phyloP scores from a whole-genome alignment of 768 basidiomycete species.

The Leccinum incarnatum region DNA sequence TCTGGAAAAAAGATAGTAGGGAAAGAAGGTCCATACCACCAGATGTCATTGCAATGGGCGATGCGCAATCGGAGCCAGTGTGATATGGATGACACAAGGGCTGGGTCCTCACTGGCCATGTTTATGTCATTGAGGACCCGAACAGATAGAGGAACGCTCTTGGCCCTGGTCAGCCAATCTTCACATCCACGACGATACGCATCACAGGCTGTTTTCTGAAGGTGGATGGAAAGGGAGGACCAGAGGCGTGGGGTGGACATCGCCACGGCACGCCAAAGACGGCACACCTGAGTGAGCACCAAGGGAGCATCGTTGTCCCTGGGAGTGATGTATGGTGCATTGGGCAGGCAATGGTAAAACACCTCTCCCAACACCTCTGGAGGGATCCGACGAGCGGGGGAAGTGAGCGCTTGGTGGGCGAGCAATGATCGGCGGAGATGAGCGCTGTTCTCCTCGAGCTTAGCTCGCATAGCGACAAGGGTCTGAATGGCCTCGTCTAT shows the following conservation, averaged over 20 bases:
- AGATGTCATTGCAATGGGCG: constrained; percentile 25
- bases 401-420: constrained; percentile 22
- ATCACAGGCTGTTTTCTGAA: constrained; percentile 10
- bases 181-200: constrained; percentile 20
- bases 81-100: constrained; percentile 2
- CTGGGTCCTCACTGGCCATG: constrained; percentile 4
- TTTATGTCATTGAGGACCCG: constrained; percentile 28
- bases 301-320: constrained; percentile 20
- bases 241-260: constrained; percentile 32
- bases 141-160: constrained; percentile 23
- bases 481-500: constrained; percentile 18
- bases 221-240: constrained; percentile 27
- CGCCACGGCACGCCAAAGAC: constrained; percentile 31
- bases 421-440: constrained; percentile 22
- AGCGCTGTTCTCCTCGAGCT: constrained; percentile 17
- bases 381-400: constrained; percentile 21
- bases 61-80: constrained; percentile 26
- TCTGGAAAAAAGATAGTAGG: constrained; percentile 17
- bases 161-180: constrained; percentile 30
- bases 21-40: constrained; percentile 33
- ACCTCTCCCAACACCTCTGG: constrained; percentile 33
- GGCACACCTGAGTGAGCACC: constrained; percentile 28
- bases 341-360: constrained; percentile 28
- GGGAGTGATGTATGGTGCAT: constrained; percentile 25
- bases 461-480: constrained; percentile 15